These are phyloP conservation scores for Diplosphaera chodatii DNA, from an alignment of 139 green algal genomes.

Conservation along the genomic window DNA sequence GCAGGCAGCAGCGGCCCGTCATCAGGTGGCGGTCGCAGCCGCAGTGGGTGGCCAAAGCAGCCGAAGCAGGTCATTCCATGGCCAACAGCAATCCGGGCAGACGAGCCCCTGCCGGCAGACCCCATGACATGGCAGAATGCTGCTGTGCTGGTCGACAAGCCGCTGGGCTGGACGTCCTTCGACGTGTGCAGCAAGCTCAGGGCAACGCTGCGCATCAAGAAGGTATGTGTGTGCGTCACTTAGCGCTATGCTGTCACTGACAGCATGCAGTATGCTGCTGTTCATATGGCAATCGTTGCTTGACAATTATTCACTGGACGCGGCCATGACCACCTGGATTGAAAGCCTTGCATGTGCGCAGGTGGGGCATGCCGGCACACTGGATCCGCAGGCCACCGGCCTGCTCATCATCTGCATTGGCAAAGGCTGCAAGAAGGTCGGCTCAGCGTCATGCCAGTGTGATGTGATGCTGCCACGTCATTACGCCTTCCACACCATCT, in stretches of 20 bases:
- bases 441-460: no score
- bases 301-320: no score
- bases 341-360: conserved; percentile 20
- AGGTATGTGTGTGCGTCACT: no score
- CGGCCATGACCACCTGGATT: no score
- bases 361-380: conserved; percentile 83
- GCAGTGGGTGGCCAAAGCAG: neutral
- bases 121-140: conserved; percentile 48
- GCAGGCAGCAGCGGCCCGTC: no score
- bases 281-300: no score
- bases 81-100: conserved; percentile 19
- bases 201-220: conserved; percentile 50
- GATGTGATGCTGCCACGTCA: no score
- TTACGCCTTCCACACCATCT: no score
- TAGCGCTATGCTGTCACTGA: no score
- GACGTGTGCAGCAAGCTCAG: conserved; percentile 84
- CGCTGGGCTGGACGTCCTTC: conserved; percentile 85
- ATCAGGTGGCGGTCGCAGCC: no score
- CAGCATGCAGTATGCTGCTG: no score
- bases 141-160: conserved; percentile 91
- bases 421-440: conserved; percentile 69
- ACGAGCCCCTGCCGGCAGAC: conserved; percentile 8
- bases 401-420: conserved; percentile 92
- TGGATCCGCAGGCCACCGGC: conserved; percentile 92
- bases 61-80: neutral